These are phyloP conservation scores for Xylaria sp. DNA, from an alignment of 2,329 filamentous ascomycete species.

Conservation along the genomic window DNA sequence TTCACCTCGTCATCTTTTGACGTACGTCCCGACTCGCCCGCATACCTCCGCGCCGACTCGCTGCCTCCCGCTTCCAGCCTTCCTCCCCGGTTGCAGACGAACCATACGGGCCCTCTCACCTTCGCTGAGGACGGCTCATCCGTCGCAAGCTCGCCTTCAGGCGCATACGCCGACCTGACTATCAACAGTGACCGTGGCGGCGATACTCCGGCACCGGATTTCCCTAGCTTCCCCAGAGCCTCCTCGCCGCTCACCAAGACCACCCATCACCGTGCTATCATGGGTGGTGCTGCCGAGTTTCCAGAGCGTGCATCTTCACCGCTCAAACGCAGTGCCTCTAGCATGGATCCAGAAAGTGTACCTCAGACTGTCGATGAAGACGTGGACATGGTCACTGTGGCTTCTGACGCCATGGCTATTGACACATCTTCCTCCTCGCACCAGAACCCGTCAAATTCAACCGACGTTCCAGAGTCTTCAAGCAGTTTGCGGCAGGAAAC, in stretches of 20 bases:
- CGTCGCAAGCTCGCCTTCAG: constrained; percentile 62
- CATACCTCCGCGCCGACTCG: constrained; percentile 40
- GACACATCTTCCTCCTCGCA: not conserved
- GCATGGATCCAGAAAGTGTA: constrained; percentile 58
- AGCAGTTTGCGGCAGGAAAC: constrained; percentile 9
- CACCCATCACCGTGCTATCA: constrained; percentile 58
- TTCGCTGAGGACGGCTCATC: constrained; percentile 59
- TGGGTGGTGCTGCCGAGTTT: constrained; percentile 64
- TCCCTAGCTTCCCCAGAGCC: constrained; percentile 48
- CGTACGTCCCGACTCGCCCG: constrained; percentile 46
- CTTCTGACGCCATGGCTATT: constrained; percentile 30
- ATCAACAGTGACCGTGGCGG: constrained; percentile 61
- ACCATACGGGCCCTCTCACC: constrained; percentile 48
- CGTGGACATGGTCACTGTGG: constrained; percentile 51
- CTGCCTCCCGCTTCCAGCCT: constrained; percentile 56
- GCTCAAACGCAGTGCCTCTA: constrained; percentile 67
- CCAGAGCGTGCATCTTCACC: constrained; percentile 68
- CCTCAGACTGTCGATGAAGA: constrained; percentile 50
- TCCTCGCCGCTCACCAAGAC: constrained; percentile 58
- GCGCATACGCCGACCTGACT: constrained; percentile 62
- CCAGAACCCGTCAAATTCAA: constrained; percentile 2
- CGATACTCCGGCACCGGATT: constrained; percentile 49
- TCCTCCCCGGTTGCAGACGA: constrained; percentile 57
- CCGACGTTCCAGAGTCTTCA: constrained; percentile 17
- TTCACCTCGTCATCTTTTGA: constrained; percentile 52